Base-by-base conservation (phyloP, 129 eudicot species). In the Saposhnikovia divaricata region DNA sequence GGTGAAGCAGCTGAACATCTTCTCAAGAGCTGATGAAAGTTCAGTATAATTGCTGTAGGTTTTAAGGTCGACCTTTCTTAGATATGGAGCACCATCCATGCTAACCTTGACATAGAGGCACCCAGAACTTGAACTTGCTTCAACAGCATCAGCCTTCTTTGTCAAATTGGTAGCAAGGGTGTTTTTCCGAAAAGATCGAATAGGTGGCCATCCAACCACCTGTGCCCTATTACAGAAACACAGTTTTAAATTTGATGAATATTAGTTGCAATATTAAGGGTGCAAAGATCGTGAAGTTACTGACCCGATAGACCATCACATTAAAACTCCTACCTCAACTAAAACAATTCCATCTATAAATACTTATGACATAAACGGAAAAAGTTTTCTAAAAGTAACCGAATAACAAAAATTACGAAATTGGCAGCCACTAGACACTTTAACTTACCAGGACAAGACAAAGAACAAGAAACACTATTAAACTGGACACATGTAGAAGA, bases 201-300 rank as follows among this genome's bases (percentile, higher is more conserved):
- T 79, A 37, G 84, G 84, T 34, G 84, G 84, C 84, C 84, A 81
- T 37, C 84, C 81, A 27, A 81, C 81, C 6, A 81, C 84, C 55
- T 81, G 80, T 5, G 84, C 84, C 81, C 84, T 81, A 55, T 72
- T 72, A 71, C 16, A 40, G 2, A 72, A 39, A 42, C 51, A 70
- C 15, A 6, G 13, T 18, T 5, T 19, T 1, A 38, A 2, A 59
- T 16, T 71, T 38, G 75, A 15, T 38, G 13, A 38, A 71, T 65
- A 65, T 37, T 9, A 66, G 21, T 28, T 14, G 19, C 38, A 14
- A 12, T 28, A 66, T 14, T 5, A 25, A n/a, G n/a, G 2, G 69
- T 21, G 14, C n/a, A 21, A 61, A 61, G 69, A 61, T 61, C 34
- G 1, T 8, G 69, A 61, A 23, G n/a, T 61, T 61, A 61, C 69